phyloP scores from a whole-genome alignment of 306 rosid genomes.

The Casuarina cunninghamiana region DNA sequence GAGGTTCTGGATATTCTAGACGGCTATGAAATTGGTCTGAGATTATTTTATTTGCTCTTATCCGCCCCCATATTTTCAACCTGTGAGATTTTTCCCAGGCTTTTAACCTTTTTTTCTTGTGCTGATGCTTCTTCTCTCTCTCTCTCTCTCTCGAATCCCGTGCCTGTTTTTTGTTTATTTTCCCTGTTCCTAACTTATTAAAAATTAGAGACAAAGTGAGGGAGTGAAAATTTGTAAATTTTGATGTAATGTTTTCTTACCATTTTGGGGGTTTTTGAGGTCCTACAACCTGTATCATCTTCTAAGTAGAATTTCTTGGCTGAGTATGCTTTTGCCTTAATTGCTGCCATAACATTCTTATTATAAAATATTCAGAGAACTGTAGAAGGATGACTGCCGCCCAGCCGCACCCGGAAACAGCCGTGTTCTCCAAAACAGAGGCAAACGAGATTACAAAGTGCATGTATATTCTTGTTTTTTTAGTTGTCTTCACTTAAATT shows the following conservation, averaged over 20 bases:
- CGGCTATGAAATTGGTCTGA: constrained; percentile 54
- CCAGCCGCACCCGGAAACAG: too few species aligned
- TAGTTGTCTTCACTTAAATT: too few species aligned
- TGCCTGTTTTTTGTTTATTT: neutral
- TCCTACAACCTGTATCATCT: neutral
- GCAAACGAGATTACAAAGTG: too few species aligned
- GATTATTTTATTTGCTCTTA: neutral
- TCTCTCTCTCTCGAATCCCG: too few species aligned
- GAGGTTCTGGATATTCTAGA: constrained; percentile 95
- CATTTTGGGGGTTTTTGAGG: neutral
- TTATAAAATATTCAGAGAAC: too few species aligned
- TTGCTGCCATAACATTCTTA: too few species aligned
- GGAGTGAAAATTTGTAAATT: neutral
- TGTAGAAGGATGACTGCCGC: too few species aligned
- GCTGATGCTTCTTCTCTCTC: neutral
- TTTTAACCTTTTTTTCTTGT: neutral
- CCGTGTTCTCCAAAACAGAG: too few species aligned
- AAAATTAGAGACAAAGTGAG: neutral
- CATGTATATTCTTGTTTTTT: too few species aligned
- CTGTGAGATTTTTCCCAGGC: constrained; percentile 13
- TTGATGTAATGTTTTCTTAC: neutral
- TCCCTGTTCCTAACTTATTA: neutral
- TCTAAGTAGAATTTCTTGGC: too few species aligned
- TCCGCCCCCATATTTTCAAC: neutral
- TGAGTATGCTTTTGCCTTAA: too few species aligned